Conservation (phyloP, 177 flowering plant species). For the Vitis hybrid region DNA sequence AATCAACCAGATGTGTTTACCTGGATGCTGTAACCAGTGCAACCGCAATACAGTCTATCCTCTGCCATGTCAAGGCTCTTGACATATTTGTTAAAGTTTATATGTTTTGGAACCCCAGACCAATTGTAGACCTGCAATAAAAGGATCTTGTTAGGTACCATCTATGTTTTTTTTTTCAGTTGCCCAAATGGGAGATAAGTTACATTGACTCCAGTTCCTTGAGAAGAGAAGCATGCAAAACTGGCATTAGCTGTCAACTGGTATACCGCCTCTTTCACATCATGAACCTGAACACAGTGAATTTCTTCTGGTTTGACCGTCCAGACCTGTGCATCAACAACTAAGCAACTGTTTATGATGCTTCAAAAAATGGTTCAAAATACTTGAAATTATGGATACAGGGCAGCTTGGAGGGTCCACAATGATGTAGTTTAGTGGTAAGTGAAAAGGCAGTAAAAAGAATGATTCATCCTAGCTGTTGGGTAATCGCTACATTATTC, state of each 20-base stretch:
- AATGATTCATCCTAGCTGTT: too few species aligned
- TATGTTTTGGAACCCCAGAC: conserved; percentile 56
- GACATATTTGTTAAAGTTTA: conserved; percentile 61
- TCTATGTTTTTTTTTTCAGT: background rate
- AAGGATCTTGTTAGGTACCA: background rate
- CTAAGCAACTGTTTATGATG: background rate
- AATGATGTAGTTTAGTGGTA: too few species aligned
- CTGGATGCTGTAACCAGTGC: conserved; percentile 68
- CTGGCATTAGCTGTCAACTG: conserved; percentile 41
- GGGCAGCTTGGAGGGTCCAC: too few species aligned
- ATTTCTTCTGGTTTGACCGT: conserved; percentile 56
- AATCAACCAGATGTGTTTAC: conserved; percentile 25
- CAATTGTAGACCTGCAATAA: conserved; percentile 52
- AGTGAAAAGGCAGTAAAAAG: too few species aligned
- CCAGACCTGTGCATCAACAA: conserved; percentile 54
- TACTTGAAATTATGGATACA: too few species aligned
- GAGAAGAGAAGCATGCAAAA: conserved; percentile 58
- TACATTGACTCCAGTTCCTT: conserved; percentile 71
- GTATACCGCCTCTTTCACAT: conserved; percentile 58
- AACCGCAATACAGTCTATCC: conserved; percentile 59
- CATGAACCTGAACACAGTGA: conserved; percentile 60
- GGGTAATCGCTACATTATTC: too few species aligned
- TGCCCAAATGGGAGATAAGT: background rate
- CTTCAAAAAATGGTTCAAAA: too few species aligned
- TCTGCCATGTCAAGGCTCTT: conserved; percentile 51